Base-by-base conservation (phyloP, 306 rosid genomes). In the Inga leiocalycina region DNA sequence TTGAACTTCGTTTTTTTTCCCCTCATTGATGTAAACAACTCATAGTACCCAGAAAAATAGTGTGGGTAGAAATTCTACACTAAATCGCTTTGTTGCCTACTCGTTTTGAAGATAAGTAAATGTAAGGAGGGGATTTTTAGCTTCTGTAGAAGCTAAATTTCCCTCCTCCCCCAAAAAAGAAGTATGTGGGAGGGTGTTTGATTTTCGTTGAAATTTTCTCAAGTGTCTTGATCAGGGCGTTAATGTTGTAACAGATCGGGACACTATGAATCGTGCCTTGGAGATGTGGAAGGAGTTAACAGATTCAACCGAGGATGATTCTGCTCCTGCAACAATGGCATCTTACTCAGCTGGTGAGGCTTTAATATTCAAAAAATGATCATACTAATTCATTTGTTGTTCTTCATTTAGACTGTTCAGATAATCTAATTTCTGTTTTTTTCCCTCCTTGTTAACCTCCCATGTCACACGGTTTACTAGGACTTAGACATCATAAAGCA, bases 231-330 rank as follows among this genome's bases (percentile, higher is more conserved):
- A 45, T 84, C 68, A 6, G n/a, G 34, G 51, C 44, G 76, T 15
- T 39, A 30, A 71, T 71, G 76, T 68, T 79, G 67, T 82, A 59
- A 71, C 90, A 96, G 99, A 92, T 96, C 84, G 98, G 48, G 98
- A 96, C 79, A 91, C 90, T 16, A 91, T 96, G 97, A 96, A 90
- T 81, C 89, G 88, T 20, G 82, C 95, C 32, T 85, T 94, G 89
- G 94, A 89, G 83, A 72, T 81, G 79, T 96, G 99, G 98, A 91
- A 88, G 89, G 91, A 89, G 72, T 84, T 94, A 27, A 19, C 88
- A 46, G 84, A 80, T 77, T 79, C 82, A 73, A 81, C 82, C 35
- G 89, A 79, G 59, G 80, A 74, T 79, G 79, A 74, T 76, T 68
- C 87, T 82, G 15, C 79, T 87, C 80, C 92, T 64, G 70, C 87